Evolutionary conservation across 1,139 yeast species (phyloP).

Genomic region (Magnusiomyces suaveolens): DNA sequence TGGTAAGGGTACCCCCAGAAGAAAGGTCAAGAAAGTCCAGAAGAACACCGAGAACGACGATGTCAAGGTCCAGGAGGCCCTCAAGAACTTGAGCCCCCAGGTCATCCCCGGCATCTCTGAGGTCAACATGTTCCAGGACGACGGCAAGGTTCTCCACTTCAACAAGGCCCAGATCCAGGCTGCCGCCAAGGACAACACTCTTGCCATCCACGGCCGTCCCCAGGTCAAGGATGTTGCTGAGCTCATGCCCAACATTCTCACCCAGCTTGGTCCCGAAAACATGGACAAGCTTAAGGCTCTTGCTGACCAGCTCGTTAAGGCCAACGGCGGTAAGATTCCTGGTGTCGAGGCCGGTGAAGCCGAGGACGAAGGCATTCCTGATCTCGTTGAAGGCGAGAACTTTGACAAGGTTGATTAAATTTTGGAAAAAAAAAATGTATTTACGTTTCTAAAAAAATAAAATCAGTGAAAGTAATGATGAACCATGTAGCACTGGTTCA

Average conservation of each 20-base stretch:
- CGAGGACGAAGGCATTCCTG: constrained; percentile 67
- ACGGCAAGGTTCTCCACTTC: constrained; percentile 93
- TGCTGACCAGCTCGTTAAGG: constrained; percentile 74
- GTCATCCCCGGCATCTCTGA: constrained; percentile 86
- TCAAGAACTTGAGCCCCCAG: constrained; percentile 83
- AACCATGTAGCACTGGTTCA: background rate
- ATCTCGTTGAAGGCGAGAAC: constrained; percentile 89
- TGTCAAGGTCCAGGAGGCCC: constrained; percentile 80
- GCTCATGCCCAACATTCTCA: constrained; percentile 88
- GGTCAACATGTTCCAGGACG: constrained; percentile 95
- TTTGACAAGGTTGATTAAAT: constrained; percentile 52
- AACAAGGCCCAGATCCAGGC: constrained; percentile 92
- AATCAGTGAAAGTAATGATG: background rate
- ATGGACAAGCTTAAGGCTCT: constrained; percentile 80
- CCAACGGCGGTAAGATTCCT: constrained; percentile 35
- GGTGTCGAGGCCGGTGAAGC: constrained; percentile 42
- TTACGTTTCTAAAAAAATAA: background rate
- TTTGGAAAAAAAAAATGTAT: background rate
- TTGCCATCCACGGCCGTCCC: constrained; percentile 91
- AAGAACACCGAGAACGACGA: constrained; percentile 65
- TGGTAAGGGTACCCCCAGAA: constrained; percentile 43
- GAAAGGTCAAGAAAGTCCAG: constrained; percentile 74
- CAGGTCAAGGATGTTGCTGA: constrained; percentile 90
- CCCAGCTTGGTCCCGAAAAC: constrained; percentile 95
- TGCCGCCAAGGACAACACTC: constrained; percentile 83